Evolutionary conservation across 2,329 filamentous ascomycete species (phyloP), one percentile per base, ranked within the genome.

Genomic region (Trichophyton rubrum): DNA sequence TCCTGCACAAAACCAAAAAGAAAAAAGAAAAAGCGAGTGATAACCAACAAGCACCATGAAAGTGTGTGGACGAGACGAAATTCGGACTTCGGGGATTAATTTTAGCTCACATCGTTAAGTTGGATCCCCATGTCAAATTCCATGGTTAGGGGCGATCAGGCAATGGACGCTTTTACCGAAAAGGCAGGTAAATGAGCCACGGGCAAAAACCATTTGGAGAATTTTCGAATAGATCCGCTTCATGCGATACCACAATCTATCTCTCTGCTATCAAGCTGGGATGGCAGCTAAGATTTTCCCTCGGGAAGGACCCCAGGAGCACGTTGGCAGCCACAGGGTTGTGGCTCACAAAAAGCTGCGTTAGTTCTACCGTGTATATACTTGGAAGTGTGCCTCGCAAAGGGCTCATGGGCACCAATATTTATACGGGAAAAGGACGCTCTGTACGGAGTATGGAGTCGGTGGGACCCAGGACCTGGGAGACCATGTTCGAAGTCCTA

Each of bases 111-210:
- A 27, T 33, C 27, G 33, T 53, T 17, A 53, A 53, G 49, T 53
- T 53, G 49, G 49, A 53, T 53, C n/a, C 47, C 24, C 49, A 30
- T 53, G 49, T 27, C 49, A n/a, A 27, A 24, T 53, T 33, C 49
- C 49, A 53, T 33, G 49, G 49, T 53, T 53, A 53, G 49, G 49
- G 49, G 49, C 22, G 49, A 53, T 53, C 49, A 33, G 27, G 24
- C 49, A 11, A 33, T 27, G 27, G 24, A 17, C 49, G 27, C 49
- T 53, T 53, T 53, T 13, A 57, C 55, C 38, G 55, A 57, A 57
- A 24, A 57, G 55, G 55, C 55, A 57, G 55, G 55, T 57, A 41
- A 57, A 40, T 41, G 49, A 53, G 49, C 49, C 27, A 53, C 49
- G 38, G 27, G 30, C 24, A 3, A 57, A 17, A 38, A 57, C 20